Conservation (phyloP, 306 rosid genomes). For the Glycyrrhiza uralensis region DNA sequence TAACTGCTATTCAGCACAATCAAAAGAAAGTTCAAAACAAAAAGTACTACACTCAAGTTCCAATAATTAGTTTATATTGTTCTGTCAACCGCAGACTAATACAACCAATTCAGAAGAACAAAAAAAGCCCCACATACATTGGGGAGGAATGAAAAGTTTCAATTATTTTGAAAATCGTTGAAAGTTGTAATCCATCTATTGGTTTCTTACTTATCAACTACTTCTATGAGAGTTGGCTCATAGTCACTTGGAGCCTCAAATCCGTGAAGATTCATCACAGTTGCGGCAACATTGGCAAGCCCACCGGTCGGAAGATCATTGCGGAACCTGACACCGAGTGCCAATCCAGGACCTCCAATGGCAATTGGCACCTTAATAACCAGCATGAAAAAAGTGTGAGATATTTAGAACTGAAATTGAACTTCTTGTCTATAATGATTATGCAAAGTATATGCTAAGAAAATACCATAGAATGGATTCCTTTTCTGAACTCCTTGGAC, state of each 20-base stretch:
- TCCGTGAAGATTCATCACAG: conserved; percentile 96
- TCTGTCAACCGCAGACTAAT: conserved; percentile 31
- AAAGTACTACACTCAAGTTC: background rate
- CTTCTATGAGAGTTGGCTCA: conserved; percentile 79
- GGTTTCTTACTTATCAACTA: conserved; percentile 43
- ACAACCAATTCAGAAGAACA: conserved; percentile 1
- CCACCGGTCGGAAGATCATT: conserved; percentile 77
- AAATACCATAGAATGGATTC: background rate
- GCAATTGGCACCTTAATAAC: conserved; percentile 82
- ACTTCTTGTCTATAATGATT: background rate
- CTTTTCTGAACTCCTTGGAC: background rate
- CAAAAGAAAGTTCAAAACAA: background rate
- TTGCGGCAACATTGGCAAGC: conserved; percentile 92
- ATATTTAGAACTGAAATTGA: background rate
- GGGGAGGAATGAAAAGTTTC: conserved; percentile 6
- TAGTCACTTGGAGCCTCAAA: conserved; percentile 90
- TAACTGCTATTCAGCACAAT: background rate
- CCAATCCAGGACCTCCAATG: conserved; percentile 93
- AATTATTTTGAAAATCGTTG: conserved; percentile 34
- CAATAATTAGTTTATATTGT: conserved; percentile 3
- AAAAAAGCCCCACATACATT: conserved; percentile 28
- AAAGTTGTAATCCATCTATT: background rate
- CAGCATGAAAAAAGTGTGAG: background rate
- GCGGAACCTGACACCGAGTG: conserved; percentile 68
- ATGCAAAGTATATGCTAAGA: background rate